Evolutionary conservation across 768 basidiomycete species (phyloP).

Genomic region (Tephrocybe sp.): DNA sequence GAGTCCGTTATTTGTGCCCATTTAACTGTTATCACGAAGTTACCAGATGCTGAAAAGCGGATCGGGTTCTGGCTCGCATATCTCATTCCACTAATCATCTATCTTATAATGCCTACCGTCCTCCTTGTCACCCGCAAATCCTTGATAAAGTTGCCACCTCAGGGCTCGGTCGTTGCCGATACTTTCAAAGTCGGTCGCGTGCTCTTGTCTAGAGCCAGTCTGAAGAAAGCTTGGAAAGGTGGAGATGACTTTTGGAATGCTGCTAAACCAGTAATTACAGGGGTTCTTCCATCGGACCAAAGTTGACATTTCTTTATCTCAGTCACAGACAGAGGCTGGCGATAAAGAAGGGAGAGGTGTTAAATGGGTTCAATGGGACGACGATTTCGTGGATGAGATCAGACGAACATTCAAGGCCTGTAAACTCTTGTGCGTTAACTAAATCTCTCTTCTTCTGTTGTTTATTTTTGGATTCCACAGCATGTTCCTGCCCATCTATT

Average conservation of each 20-base stretch:
- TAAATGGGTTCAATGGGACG: slow-evolving; percentile 25
- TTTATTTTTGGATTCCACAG: neutral
- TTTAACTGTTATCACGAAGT: neutral
- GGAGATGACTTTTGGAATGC: slow-evolving; percentile 24
- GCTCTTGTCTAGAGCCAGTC: slow-evolving; percentile 13
- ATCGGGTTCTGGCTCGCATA: slow-evolving; percentile 25
- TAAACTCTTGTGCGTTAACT: slow-evolving; percentile 22
- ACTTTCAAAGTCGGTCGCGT: slow-evolving; percentile 19
- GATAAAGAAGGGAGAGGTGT: slow-evolving; percentile 12
- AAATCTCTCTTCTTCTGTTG: neutral
- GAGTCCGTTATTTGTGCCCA: neutral
- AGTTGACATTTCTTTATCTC: neutral
- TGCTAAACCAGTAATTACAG: slow-evolving; percentile 20
- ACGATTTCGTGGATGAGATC: slow-evolving; percentile 31
- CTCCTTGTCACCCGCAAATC: slow-evolving; percentile 23
- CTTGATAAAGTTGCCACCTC: slow-evolving; percentile 29
- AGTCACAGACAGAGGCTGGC: slow-evolving; percentile 18
- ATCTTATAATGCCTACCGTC: slow-evolving; percentile 29
- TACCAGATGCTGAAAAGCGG: slow-evolving; percentile 15
- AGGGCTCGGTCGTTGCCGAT: slow-evolving; percentile 31
- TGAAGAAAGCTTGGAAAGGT: slow-evolving; percentile 18
- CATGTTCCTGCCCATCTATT: slow-evolving; percentile 27
- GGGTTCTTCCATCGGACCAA: neutral
- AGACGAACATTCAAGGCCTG: slow-evolving; percentile 28
- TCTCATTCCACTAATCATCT: slow-evolving; percentile 23